Evolutionary conservation across 768 basidiomycete genomes (phyloP).

Genomic region (Macrolepiota albuminosa): DNA sequence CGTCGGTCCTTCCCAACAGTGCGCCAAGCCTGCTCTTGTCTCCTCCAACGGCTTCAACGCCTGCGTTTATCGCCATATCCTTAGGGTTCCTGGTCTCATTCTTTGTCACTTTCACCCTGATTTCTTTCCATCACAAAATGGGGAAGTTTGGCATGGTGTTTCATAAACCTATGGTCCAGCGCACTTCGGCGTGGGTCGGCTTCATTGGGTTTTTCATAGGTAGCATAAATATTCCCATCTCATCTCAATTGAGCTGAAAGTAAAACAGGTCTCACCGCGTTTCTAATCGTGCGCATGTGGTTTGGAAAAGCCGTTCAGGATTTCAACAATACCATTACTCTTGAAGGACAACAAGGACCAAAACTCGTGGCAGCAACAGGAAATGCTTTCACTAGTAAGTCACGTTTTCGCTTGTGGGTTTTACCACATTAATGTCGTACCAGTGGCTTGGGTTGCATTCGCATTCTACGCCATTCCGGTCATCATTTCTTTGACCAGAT

Average conservation of each 20-base stretch:
- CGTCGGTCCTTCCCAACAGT: constrained; percentile 55
- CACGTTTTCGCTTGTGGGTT: not conserved
- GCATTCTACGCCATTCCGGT: constrained; percentile 71
- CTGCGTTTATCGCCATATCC: constrained; percentile 59
- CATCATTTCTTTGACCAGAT: constrained; percentile 60
- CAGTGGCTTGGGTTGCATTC: constrained; percentile 80
- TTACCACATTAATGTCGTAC: not conserved
- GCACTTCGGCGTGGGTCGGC: constrained; percentile 67
- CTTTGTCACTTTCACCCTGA: constrained; percentile 60
- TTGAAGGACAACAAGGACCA: constrained; percentile 50
- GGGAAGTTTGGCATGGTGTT: constrained; percentile 43
- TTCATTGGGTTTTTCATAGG: constrained; percentile 74
- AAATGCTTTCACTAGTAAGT: constrained; percentile 74
- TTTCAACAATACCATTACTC: constrained; percentile 61
- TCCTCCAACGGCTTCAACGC: constrained; percentile 56
- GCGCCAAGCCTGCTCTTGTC: constrained; percentile 53
- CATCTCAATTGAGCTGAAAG: not conserved
- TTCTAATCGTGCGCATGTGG: constrained; percentile 74
- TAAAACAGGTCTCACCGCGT: constrained; percentile 56
- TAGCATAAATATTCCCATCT: constrained; percentile 20
- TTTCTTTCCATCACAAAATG: constrained; percentile 64
- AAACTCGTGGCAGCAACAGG: constrained; percentile 57
- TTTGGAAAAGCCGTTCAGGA: constrained; percentile 76
- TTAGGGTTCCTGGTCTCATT: constrained; percentile 55
- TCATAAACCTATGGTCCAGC: constrained; percentile 55